A percentile compares a stretch with the other conserved stretches of the same genome.
Conservation (phyloP, 2,329 filamentous ascomycete genomes). For the Colletotrichum tropicale region DNA sequence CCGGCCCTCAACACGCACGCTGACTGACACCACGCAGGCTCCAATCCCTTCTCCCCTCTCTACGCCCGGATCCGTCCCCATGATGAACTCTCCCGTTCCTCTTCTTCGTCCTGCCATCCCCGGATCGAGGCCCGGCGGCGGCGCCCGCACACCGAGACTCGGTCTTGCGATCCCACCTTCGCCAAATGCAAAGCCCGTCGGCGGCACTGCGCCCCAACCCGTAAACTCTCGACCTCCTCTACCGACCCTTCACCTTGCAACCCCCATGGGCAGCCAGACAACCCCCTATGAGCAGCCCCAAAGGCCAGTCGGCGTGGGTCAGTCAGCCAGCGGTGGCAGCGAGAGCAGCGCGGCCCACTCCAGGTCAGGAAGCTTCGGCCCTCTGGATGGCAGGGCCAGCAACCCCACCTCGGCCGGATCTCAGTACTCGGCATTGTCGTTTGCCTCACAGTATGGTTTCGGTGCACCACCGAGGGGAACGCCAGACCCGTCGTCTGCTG, state of each 20-base stretch:
- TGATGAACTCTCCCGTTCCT: constrained; percentile 78
- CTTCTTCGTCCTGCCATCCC: constrained; percentile 84
- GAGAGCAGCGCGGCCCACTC: constrained; percentile 82
- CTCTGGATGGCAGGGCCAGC: constrained; percentile 75
- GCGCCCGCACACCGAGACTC: constrained; percentile 73
- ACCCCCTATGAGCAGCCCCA: constrained; percentile 71
- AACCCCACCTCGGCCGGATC: constrained; percentile 88
- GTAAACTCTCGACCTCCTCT: constrained; percentile 63
- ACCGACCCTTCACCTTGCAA: constrained; percentile 84
- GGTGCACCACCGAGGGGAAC: constrained; percentile 71
- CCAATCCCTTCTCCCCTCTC: constrained; percentile 27
- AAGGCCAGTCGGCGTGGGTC: constrained; percentile 57
- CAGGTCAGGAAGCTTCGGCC: constrained; percentile 82
- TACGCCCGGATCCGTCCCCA: constrained; percentile 46
- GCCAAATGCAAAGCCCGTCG: constrained; percentile 79
- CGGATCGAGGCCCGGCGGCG: constrained; percentile 66
- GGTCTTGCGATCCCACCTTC: constrained; percentile 91
- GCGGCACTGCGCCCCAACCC: constrained; percentile 47
- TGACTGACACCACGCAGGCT: not conserved
- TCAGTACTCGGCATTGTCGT: constrained; percentile 82
- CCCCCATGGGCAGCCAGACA: constrained; percentile 82
- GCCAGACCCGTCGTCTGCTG: constrained; percentile 86
- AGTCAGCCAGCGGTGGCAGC: constrained; percentile 77
- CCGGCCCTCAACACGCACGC: not conserved
- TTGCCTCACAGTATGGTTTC: constrained; percentile 75